Evolutionary conservation across 306 rosid species (phyloP).

Genomic region (Lablab purpureus): DNA sequence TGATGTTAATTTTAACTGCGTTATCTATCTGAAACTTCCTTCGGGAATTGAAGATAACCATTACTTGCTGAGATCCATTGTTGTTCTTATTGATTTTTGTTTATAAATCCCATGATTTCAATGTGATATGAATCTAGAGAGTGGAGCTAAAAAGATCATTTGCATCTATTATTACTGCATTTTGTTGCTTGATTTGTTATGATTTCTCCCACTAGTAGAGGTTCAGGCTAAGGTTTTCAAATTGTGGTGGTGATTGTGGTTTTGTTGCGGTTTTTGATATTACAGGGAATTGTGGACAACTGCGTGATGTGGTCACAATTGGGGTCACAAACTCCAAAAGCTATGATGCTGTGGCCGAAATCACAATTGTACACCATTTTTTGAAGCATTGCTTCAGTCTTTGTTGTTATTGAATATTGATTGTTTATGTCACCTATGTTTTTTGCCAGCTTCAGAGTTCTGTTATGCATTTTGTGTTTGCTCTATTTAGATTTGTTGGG

Average conservation of each 20-base stretch:
- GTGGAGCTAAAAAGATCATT: neutral
- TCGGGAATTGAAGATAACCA: slow-evolving; percentile 49
- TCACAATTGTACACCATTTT: neutral
- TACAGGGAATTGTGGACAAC: neutral
- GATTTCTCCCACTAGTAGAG: neutral
- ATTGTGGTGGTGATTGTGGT: neutral
- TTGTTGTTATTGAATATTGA: neutral
- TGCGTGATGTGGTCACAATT: neutral
- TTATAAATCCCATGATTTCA: neutral
- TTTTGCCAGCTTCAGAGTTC: neutral
- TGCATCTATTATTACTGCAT: neutral
- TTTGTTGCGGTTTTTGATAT: neutral
- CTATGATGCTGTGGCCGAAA: neutral
- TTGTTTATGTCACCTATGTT: neutral
- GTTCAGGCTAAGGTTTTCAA: neutral
- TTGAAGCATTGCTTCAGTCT: neutral
- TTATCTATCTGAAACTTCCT: slow-evolving; percentile 62
- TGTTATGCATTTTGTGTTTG: neutral
- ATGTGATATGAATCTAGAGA: neutral
- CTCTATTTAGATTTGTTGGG: neutral
- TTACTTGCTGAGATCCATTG: slow-evolving; percentile 47
- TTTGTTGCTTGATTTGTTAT: neutral
- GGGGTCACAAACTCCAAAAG: neutral
- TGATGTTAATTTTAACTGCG: slow-evolving; percentile 68
- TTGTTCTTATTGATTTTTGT: neutral